These are phyloP conservation scores for Ceratocystis variospora DNA, from an alignment of 2,329 filamentous ascomycete genomes.

Conservation along the genomic window DNA sequence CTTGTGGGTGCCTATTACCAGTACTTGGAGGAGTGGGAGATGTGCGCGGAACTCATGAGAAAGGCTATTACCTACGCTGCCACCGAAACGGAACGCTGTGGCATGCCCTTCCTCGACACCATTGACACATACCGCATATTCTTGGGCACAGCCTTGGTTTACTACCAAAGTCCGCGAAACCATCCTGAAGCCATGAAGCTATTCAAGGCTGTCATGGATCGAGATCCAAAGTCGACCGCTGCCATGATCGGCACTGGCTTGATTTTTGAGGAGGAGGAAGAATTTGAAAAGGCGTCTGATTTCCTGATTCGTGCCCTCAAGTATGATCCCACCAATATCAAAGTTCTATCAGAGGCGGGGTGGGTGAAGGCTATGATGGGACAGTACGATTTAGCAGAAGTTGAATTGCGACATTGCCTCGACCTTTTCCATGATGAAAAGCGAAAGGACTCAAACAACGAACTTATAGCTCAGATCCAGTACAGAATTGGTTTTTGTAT, in stretches of 20 bases:
- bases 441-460: conserved; percentile 39
- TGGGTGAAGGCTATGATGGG: conserved; percentile 84
- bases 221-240: conserved; percentile 61
- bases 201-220: conserved; percentile 66
- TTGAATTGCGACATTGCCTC: conserved; percentile 58
- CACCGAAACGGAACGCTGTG: conserved; percentile 50
- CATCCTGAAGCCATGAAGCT: conserved; percentile 77
- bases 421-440: conserved; percentile 49
- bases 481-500: conserved; percentile 78
- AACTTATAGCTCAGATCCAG: conserved; percentile 71
- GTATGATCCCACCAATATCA: conserved; percentile 59
- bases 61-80: conserved; percentile 52
- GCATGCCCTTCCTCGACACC: conserved; percentile 54
- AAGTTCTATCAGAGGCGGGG: conserved; percentile 71
- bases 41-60: conserved; percentile 63
- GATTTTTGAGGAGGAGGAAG: conserved; percentile 85
- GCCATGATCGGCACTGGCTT: conserved; percentile 82
- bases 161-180: conserved; percentile 78
- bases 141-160: conserved; percentile 76
- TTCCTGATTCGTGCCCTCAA: conserved; percentile 65
- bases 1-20: conserved; percentile 75
- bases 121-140: conserved; percentile 61
- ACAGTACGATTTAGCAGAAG: conserved; percentile 52
- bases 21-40: conserved; percentile 72
- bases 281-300: conserved; percentile 66